Evolutionary conservation across 2,329 filamentous ascomycete species (phyloP).

Genomic region (Trichoderma sp.): DNA sequence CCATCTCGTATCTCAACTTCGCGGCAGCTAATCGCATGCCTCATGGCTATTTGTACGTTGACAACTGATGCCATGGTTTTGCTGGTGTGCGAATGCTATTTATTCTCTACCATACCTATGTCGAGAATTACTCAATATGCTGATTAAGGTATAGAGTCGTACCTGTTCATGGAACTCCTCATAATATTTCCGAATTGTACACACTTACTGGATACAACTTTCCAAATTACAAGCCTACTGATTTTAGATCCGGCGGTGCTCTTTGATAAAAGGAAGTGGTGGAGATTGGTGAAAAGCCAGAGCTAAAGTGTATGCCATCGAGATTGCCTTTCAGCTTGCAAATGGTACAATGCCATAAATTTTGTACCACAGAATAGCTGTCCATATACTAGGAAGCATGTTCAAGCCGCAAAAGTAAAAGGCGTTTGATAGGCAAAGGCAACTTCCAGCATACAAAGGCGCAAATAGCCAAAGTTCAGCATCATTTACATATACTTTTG

Average conservation of each 20-base stretch:
- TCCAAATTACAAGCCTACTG: neutral
- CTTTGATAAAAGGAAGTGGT: neutral
- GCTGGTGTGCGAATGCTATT: no score
- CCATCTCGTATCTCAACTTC: neutral
- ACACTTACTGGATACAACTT: neutral
- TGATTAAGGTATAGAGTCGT: neutral
- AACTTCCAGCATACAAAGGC: neutral
- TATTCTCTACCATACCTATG: neutral
- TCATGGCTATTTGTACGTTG: neutral
- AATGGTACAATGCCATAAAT: neutral
- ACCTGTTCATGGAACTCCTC: neutral
- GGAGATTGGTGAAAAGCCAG: neutral
- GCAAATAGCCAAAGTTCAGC: neutral
- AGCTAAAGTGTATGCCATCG: neutral
- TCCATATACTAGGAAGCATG: neutral
- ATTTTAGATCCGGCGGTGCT: neutral
- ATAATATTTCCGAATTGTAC: neutral
- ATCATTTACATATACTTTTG: neutral
- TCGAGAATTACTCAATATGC: neutral
- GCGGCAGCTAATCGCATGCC: neutral
- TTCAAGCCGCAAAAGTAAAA: neutral
- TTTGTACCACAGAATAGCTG: neutral
- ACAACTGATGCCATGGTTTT: no score
- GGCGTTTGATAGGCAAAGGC: neutral
- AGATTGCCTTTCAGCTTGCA: neutral